These are phyloP conservation scores for Coniophora puteana DNA, from an alignment of 1,284 basidiomycete genomes.

Conservation along the genomic window DNA sequence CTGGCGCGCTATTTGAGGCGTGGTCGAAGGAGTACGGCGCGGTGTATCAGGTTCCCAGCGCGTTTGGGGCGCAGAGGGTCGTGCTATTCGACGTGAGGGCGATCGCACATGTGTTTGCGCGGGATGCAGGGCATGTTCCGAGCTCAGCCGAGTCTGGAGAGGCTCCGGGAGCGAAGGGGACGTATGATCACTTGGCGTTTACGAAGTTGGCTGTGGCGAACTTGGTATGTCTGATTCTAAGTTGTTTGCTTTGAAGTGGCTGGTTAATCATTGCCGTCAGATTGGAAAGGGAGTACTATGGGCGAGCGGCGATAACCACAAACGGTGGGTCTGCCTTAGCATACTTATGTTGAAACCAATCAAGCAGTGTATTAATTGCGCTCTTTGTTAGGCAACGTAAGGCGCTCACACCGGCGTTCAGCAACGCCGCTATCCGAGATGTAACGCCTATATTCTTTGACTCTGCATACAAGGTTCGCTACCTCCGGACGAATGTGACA, in stretches of 20 bases:
- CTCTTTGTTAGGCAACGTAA: slow-evolving; percentile 31
- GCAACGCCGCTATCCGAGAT: slow-evolving; percentile 34
- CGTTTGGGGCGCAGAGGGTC: background rate
- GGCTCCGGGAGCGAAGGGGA: slow-evolving; percentile 44
- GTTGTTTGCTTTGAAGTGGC: background rate
- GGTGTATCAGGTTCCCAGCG: background rate
- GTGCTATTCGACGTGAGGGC: background rate
- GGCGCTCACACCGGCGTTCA: slow-evolving; percentile 36
- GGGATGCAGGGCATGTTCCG: too few species aligned
- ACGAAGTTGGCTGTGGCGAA: background rate
- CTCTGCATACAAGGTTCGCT: slow-evolving; percentile 41
- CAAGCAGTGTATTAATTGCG: background rate
- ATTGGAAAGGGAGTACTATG: background rate
- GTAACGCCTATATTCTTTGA: slow-evolving; percentile 36
- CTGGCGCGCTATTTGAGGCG: background rate
- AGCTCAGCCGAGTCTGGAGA: too few species aligned
- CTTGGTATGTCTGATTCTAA: slow-evolving; percentile 4
- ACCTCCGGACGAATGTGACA: background rate
- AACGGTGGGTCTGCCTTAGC: background rate
- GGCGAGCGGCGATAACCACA: background rate
- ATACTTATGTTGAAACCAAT: background rate
- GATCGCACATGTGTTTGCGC: slow-evolving; percentile 35
- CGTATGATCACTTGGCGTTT: background rate
- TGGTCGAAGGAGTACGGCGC: background rate
- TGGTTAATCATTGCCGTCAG: background rate